Percentiles rank a stretch among this genome's conserved stretches.
Conservation (phyloP, 164 flowering plant genomes). For the Euptelea pleiosperma region DNA sequence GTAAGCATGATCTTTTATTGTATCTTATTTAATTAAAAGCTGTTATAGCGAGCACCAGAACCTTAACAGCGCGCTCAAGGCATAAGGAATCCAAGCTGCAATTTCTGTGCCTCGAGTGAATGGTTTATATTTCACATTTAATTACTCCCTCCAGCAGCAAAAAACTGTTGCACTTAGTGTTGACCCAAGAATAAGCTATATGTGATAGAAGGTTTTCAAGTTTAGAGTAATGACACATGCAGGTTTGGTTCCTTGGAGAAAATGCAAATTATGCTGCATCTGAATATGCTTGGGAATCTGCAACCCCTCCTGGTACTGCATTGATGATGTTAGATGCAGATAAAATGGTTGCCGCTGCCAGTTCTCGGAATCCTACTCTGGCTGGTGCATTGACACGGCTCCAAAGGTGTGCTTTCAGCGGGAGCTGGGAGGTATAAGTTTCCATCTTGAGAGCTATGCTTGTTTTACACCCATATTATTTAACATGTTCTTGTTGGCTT, state of each 20-base stretch:
- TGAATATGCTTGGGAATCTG: conserved; percentile 99
- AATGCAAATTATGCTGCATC: conserved; percentile 99
- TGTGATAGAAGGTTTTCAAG: too few species aligned
- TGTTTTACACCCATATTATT: neutral
- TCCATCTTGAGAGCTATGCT: neutral
- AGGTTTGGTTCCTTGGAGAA: conserved; percentile 99
- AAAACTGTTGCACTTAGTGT: too few species aligned
- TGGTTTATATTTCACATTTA: too few species aligned
- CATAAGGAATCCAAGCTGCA: too few species aligned
- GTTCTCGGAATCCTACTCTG: conserved; percentile 95
- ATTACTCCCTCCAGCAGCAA: too few species aligned
- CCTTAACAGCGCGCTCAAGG: neutral
- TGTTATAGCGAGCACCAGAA: neutral
- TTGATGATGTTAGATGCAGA: conserved; percentile 99
- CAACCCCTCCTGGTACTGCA: conserved; percentile 99
- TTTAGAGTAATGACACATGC: conserved; percentile 10
- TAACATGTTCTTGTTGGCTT: too few species aligned
- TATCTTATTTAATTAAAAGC: neutral
- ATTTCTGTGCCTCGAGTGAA: neutral
- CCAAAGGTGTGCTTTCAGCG: conserved; percentile 96
- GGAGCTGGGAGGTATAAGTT: conserved; percentile 93
- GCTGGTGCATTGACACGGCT: conserved; percentile 96
- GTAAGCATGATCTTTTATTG: conserved; percentile 43
- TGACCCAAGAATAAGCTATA: too few species aligned
- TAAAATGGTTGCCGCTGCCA: conserved; percentile 99